phyloP scores from a whole-genome alignment of 305 asterid species.

The Lippia alba region DNA sequence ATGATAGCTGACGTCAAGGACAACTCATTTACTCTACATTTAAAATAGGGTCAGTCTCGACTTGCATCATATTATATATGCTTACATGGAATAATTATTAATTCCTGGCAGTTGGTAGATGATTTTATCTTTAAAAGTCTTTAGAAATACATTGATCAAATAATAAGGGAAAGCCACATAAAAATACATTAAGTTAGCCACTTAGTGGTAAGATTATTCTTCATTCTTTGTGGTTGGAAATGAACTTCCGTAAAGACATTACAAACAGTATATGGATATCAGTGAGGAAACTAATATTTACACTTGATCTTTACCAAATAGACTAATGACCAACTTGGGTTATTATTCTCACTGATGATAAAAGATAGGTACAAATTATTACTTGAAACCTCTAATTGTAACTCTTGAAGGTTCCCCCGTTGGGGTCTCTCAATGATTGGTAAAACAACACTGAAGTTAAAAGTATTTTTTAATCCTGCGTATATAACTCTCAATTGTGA shows the following conservation, averaged over 20 bases:
- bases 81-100: not conserved
- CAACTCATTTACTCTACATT: not conserved
- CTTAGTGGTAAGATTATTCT: not conserved
- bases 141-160: not conserved
- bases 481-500: no score
- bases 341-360: not conserved
- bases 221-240: no score
- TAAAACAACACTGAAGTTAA: conserved; percentile 1
- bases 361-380: not conserved
- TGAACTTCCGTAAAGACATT: not conserved
- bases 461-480: not conserved
- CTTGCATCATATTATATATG: not conserved
- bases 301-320: not conserved
- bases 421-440: conserved; percentile 1
- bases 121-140: no score
- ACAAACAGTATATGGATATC: not conserved
- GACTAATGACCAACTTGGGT: not conserved
- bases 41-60: not conserved
- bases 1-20: not conserved
- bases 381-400: not conserved
- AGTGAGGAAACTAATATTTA: not conserved
- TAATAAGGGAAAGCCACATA: not conserved
- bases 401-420: not conserved
- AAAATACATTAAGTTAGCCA: conserved; percentile 12
- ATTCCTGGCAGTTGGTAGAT: not conserved